phyloP scores from a whole-genome alignment of 164 flowering plant genomes.

The Tetrastigma voinierianum region DNA sequence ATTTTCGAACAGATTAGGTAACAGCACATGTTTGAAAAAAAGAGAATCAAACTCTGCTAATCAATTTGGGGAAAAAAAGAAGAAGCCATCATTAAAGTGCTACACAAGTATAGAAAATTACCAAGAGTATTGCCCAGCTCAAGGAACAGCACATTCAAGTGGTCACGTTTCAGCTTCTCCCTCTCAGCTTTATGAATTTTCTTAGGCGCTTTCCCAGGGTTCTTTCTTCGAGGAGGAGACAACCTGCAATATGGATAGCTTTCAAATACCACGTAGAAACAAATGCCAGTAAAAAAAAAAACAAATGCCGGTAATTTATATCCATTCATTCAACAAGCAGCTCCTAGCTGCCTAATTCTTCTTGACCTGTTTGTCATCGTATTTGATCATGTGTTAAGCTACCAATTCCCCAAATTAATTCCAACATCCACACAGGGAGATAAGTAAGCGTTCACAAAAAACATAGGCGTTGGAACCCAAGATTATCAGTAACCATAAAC shows the following conservation, averaged over 20 bases:
- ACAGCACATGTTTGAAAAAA: not conserved
- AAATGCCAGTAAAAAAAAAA: not conserved
- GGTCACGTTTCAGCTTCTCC: conserved; percentile 64
- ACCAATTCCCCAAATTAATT: too few species aligned
- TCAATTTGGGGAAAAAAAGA: not conserved
- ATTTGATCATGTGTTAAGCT: too few species aligned
- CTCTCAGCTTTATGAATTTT: conserved; percentile 67
- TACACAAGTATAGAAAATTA: conserved; percentile 15
- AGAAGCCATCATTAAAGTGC: not conserved
- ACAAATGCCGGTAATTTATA: too few species aligned
- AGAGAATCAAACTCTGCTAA: not conserved
- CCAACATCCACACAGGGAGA: too few species aligned
- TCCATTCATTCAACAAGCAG: too few species aligned
- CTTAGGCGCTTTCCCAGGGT: conserved; percentile 40
- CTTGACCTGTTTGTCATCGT: too few species aligned
- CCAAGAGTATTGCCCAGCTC: conserved; percentile 47
- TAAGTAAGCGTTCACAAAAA: too few species aligned
- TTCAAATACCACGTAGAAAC: not conserved
- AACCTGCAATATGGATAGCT: conserved; percentile 22
- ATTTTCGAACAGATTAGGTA: not conserved
- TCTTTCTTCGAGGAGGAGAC: conserved; percentile 31
- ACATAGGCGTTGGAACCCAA: too few species aligned
- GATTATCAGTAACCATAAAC: too few species aligned
- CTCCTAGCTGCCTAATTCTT: too few species aligned
- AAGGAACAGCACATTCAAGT: conserved; percentile 55